These are phyloP conservation scores for Sisymbrium irio DNA, from an alignment of 345 rosid genomes.

Conservation along the genomic window DNA sequence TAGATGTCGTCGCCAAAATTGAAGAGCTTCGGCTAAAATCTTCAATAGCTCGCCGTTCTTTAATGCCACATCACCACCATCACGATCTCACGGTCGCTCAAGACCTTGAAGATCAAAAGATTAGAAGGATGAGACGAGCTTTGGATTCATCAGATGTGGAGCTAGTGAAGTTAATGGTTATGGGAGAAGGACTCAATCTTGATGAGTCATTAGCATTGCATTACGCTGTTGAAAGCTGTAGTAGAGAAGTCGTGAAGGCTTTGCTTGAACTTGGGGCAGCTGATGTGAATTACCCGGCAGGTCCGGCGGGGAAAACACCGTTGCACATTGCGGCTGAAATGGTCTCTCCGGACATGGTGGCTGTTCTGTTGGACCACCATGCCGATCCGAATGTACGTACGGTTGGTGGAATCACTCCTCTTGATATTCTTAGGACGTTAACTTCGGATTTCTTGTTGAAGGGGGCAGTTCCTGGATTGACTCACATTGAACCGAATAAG, in stretches of 20 bases:
- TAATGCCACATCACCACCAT: slow-evolving; percentile 57
- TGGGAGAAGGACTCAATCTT: slow-evolving; percentile 99
- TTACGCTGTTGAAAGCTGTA: slow-evolving; percentile 94
- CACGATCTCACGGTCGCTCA: slow-evolving; percentile 56
- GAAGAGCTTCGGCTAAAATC: slow-evolving; percentile 93
- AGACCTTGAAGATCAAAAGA: slow-evolving; percentile 92
- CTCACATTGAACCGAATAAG: slow-evolving; percentile 94
- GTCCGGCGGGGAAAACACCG: slow-evolving; percentile 87
- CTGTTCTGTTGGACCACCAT: slow-evolving; percentile 92
- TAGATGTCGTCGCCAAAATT: slow-evolving; percentile 86
- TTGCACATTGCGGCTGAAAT: slow-evolving; percentile 95
- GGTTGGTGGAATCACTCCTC: slow-evolving; percentile 89
- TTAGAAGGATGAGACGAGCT: slow-evolving; percentile 89
- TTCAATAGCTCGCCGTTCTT: slow-evolving; percentile 62
- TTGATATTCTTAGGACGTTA: slow-evolving; percentile 86
- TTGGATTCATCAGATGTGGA: slow-evolving; percentile 95
- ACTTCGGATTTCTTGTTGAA: slow-evolving; percentile 99
- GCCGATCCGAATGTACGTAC: slow-evolving; percentile 94
- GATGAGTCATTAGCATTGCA: slow-evolving; percentile 93
- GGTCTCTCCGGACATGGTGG: slow-evolving; percentile 99
- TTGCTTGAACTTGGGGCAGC: slow-evolving; percentile 98
- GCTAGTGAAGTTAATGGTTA: slow-evolving; percentile 95
- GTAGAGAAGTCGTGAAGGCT: slow-evolving; percentile 96
- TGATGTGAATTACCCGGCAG: slow-evolving; percentile 91
- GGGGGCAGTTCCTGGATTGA: slow-evolving; percentile 94